Evolutionary conservation across 1,284 basidiomycete species (phyloP).

Genomic region (Tylopilus sp.): DNA sequence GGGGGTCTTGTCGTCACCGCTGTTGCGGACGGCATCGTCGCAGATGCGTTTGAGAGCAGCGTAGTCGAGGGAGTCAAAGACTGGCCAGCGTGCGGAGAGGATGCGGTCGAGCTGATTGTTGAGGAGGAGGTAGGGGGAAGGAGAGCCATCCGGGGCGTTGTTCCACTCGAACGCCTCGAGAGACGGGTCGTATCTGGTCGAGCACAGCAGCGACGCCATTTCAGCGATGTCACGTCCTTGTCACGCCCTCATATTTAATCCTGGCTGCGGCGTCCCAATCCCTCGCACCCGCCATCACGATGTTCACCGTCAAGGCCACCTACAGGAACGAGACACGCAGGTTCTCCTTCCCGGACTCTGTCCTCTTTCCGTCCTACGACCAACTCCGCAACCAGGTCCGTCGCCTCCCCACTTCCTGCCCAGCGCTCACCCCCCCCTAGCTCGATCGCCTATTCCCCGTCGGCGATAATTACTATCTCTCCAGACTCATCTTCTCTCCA

Average conservation of each 20-base stretch:
- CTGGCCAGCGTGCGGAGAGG: slow-evolving; percentile 45
- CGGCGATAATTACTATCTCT: slow-evolving; percentile 54
- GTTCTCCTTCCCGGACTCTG: slow-evolving; percentile 39
- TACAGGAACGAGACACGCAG: slow-evolving; percentile 49
- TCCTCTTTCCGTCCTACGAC: slow-evolving; percentile 41
- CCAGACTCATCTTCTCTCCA: slow-evolving; percentile 62
- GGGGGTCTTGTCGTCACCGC: slow-evolving; percentile 15
- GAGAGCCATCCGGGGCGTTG: slow-evolving; percentile 41
- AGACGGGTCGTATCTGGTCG: slow-evolving; percentile 47
- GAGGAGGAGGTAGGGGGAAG: slow-evolving; percentile 57
- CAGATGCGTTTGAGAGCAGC: slow-evolving; percentile 40
- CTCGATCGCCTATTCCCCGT: slow-evolving; percentile 65
- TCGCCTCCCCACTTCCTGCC: slow-evolving; percentile 1
- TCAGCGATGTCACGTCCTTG: background rate
- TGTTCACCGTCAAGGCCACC: slow-evolving; percentile 55
- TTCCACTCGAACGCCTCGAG: slow-evolving; percentile 53
- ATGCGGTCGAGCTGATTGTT: slow-evolving; percentile 57
- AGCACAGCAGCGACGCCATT: slow-evolving; percentile 18
- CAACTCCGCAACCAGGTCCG: slow-evolving; percentile 44
- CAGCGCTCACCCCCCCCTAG: slow-evolving; percentile 36
- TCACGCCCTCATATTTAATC: slow-evolving; percentile 16
- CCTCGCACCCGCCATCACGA: slow-evolving; percentile 32
- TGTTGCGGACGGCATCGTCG: slow-evolving; percentile 38
- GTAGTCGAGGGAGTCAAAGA: slow-evolving; percentile 37
- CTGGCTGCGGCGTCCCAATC: slow-evolving; percentile 16